Percentiles rank a stretch among this genome's conserved stretches.
Evolutionary conservation across 345 rosid genomes (phyloP).

Genomic region (Ceriops tagal): DNA sequence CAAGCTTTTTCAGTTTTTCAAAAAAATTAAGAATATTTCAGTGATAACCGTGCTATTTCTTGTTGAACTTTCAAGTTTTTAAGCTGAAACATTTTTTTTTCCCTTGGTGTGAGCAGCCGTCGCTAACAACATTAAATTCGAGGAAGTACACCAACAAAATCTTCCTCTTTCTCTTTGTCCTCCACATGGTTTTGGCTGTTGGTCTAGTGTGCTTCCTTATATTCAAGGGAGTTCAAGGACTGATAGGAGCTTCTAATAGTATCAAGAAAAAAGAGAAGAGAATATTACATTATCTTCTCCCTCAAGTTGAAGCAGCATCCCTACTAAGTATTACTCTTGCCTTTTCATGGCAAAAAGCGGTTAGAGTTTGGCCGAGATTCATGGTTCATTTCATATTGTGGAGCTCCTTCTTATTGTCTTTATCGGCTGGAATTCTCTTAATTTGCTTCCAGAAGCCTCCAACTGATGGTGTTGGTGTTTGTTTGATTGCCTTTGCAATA

Average conservation of each 20-base stretch:
- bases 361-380: conserved; percentile 67
- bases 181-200: conserved; percentile 61
- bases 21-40: too few relatives aligned
- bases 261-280: conserved; percentile 53
- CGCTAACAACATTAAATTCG: conserved; percentile 66
- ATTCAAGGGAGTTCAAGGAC: conserved; percentile 83
- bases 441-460: conserved; percentile 85
- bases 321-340: conserved; percentile 80
- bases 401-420: conserved; percentile 63
- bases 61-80: conserved; percentile 10
- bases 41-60: not conserved
- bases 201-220: conserved; percentile 76
- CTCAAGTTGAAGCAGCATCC: conserved; percentile 90
- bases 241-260: conserved; percentile 48
- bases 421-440: conserved; percentile 84
- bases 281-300: conserved; percentile 52
- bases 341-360: conserved; percentile 77
- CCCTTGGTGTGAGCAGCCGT: conserved; percentile 35
- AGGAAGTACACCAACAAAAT: conserved; percentile 78
- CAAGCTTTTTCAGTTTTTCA: too few relatives aligned
- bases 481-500: conserved; percentile 70
- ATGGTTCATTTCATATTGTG: conserved; percentile 90
- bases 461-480: conserved; percentile 81
- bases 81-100: conserved; percentile 1
- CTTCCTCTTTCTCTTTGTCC: conserved; percentile 56